A percentile compares a stretch with the other conserved stretches of the same genome.
Evolutionary conservation across 805 yeast species (phyloP).

Genomic region (Komagataella pseudopastoris): DNA sequence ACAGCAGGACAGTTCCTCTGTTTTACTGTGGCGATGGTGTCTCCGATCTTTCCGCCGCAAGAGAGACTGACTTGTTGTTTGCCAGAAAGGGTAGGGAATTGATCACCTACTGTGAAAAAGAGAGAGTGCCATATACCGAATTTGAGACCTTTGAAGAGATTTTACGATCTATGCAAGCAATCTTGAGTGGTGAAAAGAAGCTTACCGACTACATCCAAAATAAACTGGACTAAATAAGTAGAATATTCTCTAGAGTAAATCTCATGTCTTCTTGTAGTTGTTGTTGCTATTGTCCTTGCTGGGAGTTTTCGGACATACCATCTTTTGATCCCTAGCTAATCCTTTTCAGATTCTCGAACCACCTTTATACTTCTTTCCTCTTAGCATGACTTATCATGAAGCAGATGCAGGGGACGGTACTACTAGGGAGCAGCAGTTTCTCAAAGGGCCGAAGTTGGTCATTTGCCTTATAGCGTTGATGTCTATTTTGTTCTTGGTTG

Average conservation of each 20-base stretch:
- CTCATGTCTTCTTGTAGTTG: not conserved
- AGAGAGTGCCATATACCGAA: conserved; percentile 73
- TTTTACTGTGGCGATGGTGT: conserved; percentile 98
- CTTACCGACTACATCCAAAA: conserved; percentile 22
- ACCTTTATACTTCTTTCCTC: not conserved
- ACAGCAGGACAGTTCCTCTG: conserved; percentile 15
- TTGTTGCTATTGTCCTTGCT: not conserved
- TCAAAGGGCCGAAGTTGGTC: conserved; percentile 10
- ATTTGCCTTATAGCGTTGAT: conserved; percentile 4
- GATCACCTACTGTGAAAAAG: conserved; percentile 69
- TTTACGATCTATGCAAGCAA: conserved; percentile 40
- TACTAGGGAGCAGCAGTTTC: conserved; percentile 12
- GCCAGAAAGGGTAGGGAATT: conserved; percentile 90
- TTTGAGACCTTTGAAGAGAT: conserved; percentile 72
- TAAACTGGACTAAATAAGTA: conserved; percentile 1
- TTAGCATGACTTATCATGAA: conserved; percentile 5
- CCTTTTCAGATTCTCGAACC: not conserved
- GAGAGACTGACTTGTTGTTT: conserved; percentile 84
- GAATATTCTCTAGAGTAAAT: not conserved
- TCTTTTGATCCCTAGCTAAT: not conserved
- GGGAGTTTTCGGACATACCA: not conserved
- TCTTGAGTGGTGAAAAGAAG: conserved; percentile 29
- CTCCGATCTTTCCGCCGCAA: conserved; percentile 87
- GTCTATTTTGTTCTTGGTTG: conserved; percentile 15
- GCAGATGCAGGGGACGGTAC: conserved; percentile 24